Conservation (phyloP, 192 early-diverging fungal species). For the Funneliformis mosseae region DNA sequence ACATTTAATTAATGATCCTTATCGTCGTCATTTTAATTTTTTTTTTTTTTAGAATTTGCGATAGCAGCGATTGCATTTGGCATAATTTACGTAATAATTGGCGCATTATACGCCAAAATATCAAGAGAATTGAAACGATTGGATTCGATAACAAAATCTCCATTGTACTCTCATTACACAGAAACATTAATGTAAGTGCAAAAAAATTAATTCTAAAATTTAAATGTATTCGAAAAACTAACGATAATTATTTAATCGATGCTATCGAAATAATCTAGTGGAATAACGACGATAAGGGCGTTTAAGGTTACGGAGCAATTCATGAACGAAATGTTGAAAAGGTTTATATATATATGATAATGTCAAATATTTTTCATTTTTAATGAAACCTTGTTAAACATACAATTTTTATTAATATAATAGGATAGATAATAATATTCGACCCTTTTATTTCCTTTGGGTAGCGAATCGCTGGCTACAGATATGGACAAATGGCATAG, state of each 20-base stretch:
- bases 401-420: background rate
- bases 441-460: slow-evolving; percentile 82
- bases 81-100: slow-evolving; percentile 51
- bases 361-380: background rate
- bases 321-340: slow-evolving; percentile 56
- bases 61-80: background rate
- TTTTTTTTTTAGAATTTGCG: background rate
- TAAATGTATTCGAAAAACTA: too few relatives aligned
- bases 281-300: slow-evolving; percentile 82
- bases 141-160: slow-evolving; percentile 64
- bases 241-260: too few relatives aligned
- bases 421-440: slow-evolving; percentile 67
- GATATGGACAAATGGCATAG: slow-evolving; percentile 72
- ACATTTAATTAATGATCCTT: background rate
- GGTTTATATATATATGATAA: background rate
- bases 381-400: slow-evolving; percentile 39
- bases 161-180: slow-evolving; percentile 69
- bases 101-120: slow-evolving; percentile 68
- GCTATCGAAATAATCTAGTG: slow-evolving; percentile 32
- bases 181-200: slow-evolving; percentile 69
- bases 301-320: slow-evolving; percentile 74
- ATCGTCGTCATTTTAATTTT: background rate
- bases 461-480: slow-evolving; percentile 80
- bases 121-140: slow-evolving; percentile 87
- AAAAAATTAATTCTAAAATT: too few relatives aligned